phyloP scores from a whole-genome alignment of 805 yeast species.

The Spathaspora boniae region DNA sequence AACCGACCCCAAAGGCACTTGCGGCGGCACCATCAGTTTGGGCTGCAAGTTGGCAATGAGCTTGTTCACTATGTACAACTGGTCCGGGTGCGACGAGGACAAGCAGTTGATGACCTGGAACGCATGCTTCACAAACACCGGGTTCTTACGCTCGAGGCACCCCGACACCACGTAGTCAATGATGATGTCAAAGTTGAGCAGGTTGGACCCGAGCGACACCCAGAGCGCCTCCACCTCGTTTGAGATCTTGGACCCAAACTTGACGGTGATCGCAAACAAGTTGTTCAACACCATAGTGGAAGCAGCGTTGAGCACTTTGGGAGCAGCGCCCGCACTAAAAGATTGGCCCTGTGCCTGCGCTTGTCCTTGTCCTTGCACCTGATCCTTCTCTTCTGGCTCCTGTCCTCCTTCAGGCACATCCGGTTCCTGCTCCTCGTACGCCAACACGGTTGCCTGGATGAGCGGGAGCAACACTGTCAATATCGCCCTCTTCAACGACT shows the following conservation, averaged over 20 bases:
- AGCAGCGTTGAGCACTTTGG: constrained; percentile 19
- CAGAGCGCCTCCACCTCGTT: constrained; percentile 92
- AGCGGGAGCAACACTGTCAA: constrained; percentile 83
- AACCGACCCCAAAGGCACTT: constrained; percentile 16
- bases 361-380: neutral
- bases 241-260: constrained; percentile 68
- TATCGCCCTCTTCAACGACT: constrained; percentile 68
- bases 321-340: too few species aligned
- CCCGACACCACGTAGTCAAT: constrained; percentile 65
- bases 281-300: constrained; percentile 72
- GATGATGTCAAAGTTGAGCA: constrained; percentile 67
- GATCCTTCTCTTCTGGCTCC: too few species aligned
- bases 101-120: constrained; percentile 80
- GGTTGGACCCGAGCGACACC: constrained; percentile 85
- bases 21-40: constrained; percentile 82
- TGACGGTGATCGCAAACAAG: constrained; percentile 79
- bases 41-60: constrained; percentile 75
- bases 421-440: constrained; percentile 13
- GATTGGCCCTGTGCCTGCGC: constrained; percentile 1
- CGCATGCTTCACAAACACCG: constrained; percentile 71
- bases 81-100: constrained; percentile 50
- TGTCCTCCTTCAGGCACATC: constrained; percentile 10
- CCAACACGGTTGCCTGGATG: constrained; percentile 80
- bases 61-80: constrained; percentile 50
- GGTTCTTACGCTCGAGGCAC: constrained; percentile 66